Percentiles rank a stretch among this genome's conserved stretches.
Evolutionary conservation across 2,329 filamentous ascomycete genomes (phyloP).

Genomic region (Colletotrichum limetticola): DNA sequence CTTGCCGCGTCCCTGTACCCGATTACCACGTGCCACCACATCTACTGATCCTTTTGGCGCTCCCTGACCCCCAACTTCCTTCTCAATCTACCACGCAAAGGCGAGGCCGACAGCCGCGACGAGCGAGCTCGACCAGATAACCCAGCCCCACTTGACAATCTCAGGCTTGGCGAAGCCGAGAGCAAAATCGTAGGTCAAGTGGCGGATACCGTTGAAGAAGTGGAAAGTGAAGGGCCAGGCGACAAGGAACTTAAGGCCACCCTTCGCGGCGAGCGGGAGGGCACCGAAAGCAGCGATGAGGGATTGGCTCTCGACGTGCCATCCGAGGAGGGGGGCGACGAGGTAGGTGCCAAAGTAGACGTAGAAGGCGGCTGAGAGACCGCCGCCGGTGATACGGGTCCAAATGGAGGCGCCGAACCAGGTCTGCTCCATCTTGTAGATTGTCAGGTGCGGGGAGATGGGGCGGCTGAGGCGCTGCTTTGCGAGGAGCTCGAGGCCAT

Average conservation of each 20-base stretch:
- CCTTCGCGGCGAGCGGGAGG: conserved; percentile 69
- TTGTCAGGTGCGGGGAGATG: conserved; percentile 83
- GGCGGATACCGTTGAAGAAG: conserved; percentile 64
- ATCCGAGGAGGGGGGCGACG: conserved; percentile 77
- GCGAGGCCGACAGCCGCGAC: conserved; percentile 58
- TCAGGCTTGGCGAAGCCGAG: conserved; percentile 61
- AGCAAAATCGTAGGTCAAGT: conserved; percentile 63
- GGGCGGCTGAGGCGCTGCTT: conserved; percentile 85
- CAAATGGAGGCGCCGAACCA: conserved; percentile 79
- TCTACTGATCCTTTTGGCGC: neutral
- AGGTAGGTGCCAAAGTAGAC: conserved; percentile 85
- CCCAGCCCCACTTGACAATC: conserved; percentile 58
- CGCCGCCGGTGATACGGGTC: conserved; percentile 85
- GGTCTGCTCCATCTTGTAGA: conserved; percentile 89
- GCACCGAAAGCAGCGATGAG: conserved; percentile 70
- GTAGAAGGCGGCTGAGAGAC: conserved; percentile 81
- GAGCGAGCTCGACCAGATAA: conserved; percentile 59
- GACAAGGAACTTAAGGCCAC: conserved; percentile 63
- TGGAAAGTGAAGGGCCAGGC: conserved; percentile 72
- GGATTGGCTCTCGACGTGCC: conserved; percentile 68
- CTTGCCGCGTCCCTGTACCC: neutral
- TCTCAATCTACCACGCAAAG: conserved; percentile 55
- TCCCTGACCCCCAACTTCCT: neutral
- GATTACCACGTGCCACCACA: neutral
- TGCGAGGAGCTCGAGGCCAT: conserved; percentile 75